Conservation (phyloP, 768 basidiomycete species). For the Lanmaoa rubissima region DNA sequence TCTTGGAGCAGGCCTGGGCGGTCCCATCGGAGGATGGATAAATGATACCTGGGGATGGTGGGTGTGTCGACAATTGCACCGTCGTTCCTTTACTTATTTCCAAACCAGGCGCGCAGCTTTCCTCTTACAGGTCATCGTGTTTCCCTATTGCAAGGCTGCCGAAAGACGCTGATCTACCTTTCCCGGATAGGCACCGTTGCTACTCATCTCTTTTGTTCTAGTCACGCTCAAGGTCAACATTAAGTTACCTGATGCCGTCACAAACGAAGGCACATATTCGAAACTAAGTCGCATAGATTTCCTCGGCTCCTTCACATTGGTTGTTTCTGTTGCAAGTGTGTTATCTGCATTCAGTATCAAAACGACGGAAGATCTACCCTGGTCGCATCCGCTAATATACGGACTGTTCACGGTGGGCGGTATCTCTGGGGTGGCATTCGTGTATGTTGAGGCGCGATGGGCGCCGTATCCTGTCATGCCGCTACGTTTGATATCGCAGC, state of each 20-base stretch:
- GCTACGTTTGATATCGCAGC: constrained; percentile 66
- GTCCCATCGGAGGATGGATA: constrained; percentile 81
- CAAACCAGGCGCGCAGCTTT: constrained; percentile 77
- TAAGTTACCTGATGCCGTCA: constrained; percentile 62
- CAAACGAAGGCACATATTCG: constrained; percentile 54
- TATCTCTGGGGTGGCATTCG: constrained; percentile 56
- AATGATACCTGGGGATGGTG: constrained; percentile 86
- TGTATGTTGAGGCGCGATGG: constrained; percentile 75
- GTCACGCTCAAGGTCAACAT: constrained; percentile 80
- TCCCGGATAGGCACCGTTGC: constrained; percentile 62
- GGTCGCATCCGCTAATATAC: constrained; percentile 71
- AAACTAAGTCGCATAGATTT: constrained; percentile 83
- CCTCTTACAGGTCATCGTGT: constrained; percentile 65
- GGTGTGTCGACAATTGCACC: constrained; percentile 23
- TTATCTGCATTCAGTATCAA: constrained; percentile 78
- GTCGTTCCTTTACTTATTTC: constrained; percentile 7
- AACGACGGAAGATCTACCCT: constrained; percentile 73
- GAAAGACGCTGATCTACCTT: constrained; percentile 12
- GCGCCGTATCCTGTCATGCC: constrained; percentile 91
- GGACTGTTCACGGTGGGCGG: constrained; percentile 60
- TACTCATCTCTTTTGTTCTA: constrained; percentile 67
- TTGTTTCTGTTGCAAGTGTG: constrained; percentile 63
- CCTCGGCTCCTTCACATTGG: constrained; percentile 79
- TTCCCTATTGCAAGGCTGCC: neutral
- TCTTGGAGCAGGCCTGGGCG: constrained; percentile 76